These are phyloP conservation scores for Ophiognomonia clavigignenti-juglandacearum DNA, from an alignment of 2,329 filamentous ascomycete genomes.

Conservation along the genomic window DNA sequence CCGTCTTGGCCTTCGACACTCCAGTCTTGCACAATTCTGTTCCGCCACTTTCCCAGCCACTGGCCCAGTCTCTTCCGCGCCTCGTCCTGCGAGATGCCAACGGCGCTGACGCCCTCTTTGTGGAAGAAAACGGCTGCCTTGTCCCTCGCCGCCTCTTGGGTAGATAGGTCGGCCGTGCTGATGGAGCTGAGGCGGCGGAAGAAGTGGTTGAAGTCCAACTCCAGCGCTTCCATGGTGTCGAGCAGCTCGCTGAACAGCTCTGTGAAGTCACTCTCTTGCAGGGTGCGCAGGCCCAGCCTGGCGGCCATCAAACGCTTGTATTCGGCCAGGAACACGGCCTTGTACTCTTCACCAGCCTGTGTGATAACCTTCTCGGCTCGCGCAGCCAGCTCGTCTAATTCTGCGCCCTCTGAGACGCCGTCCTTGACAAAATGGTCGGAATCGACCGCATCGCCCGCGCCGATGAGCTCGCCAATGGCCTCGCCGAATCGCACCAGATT, in stretches of 20 bases:
- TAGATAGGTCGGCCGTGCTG: slow-evolving; percentile 57
- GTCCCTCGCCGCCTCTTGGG: slow-evolving; percentile 58
- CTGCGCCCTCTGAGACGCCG: slow-evolving; percentile 61
- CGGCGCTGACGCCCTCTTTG: slow-evolving; percentile 59
- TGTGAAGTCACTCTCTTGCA: slow-evolving; percentile 72
- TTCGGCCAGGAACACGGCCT: slow-evolving; percentile 78
- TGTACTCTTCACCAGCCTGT: slow-evolving; percentile 80
- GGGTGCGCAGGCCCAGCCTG: slow-evolving; percentile 69
- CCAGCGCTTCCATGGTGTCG: slow-evolving; percentile 73
- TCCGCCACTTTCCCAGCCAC: slow-evolving; percentile 80
- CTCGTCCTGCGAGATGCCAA: slow-evolving; percentile 53
- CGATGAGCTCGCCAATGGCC: slow-evolving; percentile 81
- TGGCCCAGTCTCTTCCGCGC: slow-evolving; percentile 62
- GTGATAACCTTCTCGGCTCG: slow-evolving; percentile 82
- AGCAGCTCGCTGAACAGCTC: slow-evolving; percentile 75
- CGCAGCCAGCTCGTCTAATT: slow-evolving; percentile 64
- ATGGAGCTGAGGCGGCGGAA: slow-evolving; percentile 74
- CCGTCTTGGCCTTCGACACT: slow-evolving; percentile 37
- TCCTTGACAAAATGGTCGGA: slow-evolving; percentile 64
- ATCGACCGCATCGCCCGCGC: slow-evolving; percentile 69
- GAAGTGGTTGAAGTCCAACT: slow-evolving; percentile 91
- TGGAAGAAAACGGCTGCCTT: slow-evolving; percentile 75
- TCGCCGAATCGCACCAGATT: slow-evolving; percentile 91
- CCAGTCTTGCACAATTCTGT: slow-evolving; percentile 73
- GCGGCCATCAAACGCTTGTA: slow-evolving; percentile 82